These are phyloP conservation scores for Euryodendron excelsum DNA, from an alignment of 148 eudicot species.

Conservation along the genomic window DNA sequence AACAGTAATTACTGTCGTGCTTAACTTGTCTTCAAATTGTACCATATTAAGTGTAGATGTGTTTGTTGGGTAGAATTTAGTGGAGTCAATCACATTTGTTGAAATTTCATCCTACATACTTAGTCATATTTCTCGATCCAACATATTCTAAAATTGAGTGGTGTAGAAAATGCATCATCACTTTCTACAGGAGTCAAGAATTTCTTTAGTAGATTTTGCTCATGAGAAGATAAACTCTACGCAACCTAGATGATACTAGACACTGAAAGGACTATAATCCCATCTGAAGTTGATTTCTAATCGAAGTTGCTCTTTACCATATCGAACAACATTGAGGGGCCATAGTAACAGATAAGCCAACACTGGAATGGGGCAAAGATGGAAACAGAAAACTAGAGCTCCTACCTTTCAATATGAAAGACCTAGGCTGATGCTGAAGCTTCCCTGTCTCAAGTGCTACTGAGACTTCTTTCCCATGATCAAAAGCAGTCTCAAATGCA, in stretches of 20 bases:
- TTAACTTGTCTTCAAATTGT: neutral
- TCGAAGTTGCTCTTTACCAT: neutral
- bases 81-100: neutral
- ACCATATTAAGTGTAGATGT: neutral
- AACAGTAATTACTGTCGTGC: neutral
- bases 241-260: too few relatives aligned
- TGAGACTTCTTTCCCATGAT: conserved; percentile 11
- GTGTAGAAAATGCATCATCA: neutral
- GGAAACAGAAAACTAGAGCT: neutral
- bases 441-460: conserved; percentile 1
- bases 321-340: neutral
- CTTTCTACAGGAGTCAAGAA: neutral
- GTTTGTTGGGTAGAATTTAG: neutral
- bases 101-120: neutral
- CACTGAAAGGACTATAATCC: neutral
- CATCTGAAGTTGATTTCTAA: neutral
- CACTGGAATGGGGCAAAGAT: neutral
- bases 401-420: neutral
- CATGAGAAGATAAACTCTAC: neutral
- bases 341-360: too few relatives aligned
- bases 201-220: neutral
- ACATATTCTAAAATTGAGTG: neutral
- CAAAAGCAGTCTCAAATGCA: neutral
- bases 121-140: neutral
- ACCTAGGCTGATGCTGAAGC: conserved; percentile 10